Evolutionary conservation across 2,329 filamentous ascomycete genomes (phyloP).

Genomic region (Metarhizium anisopliae): DNA sequence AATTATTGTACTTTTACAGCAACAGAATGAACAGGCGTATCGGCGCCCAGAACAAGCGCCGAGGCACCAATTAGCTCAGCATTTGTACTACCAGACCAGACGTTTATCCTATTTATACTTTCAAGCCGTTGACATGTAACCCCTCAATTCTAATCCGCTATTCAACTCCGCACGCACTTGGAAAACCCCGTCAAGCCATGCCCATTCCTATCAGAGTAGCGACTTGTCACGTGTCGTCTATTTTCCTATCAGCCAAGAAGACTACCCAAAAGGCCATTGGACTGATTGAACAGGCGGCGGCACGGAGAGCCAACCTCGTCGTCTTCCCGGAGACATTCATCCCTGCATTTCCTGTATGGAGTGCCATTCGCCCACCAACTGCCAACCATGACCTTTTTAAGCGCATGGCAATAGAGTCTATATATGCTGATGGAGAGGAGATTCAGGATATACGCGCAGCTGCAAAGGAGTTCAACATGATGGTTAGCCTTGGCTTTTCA

Average conservation of each 20-base stretch:
- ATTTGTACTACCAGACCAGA: too few relatives aligned
- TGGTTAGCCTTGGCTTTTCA: slow-evolving; percentile 41
- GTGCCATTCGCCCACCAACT: slow-evolving; percentile 33
- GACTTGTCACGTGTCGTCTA: slow-evolving; percentile 30
- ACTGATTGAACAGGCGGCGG: slow-evolving; percentile 34
- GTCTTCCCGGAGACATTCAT: slow-evolving; percentile 46
- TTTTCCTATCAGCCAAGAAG: slow-evolving; percentile 35
- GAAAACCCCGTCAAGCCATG: background rate
- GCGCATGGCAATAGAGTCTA: slow-evolving; percentile 33
- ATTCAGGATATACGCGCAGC: slow-evolving; percentile 28
- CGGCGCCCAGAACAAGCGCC: background rate
- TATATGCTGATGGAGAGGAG: slow-evolving; percentile 37
- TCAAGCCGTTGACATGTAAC: background rate
- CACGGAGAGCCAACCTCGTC: slow-evolving; percentile 36
- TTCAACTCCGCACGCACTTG: background rate
- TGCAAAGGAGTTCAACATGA: slow-evolving; percentile 25
- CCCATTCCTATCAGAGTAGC: slow-evolving; percentile 14
- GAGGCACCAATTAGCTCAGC: background rate
- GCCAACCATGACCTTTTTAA: slow-evolving; percentile 41
- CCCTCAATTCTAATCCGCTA: background rate
- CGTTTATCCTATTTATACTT: too few relatives aligned
- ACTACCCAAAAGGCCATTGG: slow-evolving; percentile 38
- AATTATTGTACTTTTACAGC: too few relatives aligned
- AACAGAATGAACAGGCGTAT: too few relatives aligned
- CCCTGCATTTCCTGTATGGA: slow-evolving; percentile 45